These are phyloP conservation scores for Lentinula sp. DNA, from an alignment of 768 basidiomycete species.

Conservation along the genomic window DNA sequence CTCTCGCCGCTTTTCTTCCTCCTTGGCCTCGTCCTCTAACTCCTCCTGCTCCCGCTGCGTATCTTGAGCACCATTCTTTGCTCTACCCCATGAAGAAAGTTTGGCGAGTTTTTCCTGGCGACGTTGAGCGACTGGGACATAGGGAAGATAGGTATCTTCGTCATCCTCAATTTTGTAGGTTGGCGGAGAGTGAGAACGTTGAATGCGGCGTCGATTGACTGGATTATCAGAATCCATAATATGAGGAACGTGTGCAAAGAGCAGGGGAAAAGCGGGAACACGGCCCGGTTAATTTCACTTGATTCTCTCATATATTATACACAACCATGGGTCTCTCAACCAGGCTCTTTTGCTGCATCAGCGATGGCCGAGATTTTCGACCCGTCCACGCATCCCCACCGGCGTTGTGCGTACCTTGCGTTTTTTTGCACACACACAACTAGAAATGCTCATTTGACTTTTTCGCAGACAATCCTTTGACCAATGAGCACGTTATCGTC, in stretches of 20 bases:
- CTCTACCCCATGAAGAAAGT: constrained; percentile 56
- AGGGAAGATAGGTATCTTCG: constrained; percentile 71
- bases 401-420: constrained; percentile 47
- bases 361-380: constrained; percentile 40
- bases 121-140: constrained; percentile 82
- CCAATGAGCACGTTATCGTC: constrained; percentile 70
- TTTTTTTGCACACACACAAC: neutral
- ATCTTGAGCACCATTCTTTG: constrained; percentile 25
- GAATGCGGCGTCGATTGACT: constrained; percentile 45
- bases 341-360: neutral
- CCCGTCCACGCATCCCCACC: constrained; percentile 59
- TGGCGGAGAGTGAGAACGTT: constrained; percentile 54
- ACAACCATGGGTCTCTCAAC: neutral
- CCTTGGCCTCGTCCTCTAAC: constrained; percentile 67
- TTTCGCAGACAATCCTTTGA: constrained; percentile 70
- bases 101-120: constrained; percentile 77
- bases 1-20: constrained; percentile 73
- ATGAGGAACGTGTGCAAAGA: neutral
- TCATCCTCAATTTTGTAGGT: constrained; percentile 58
- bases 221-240: constrained; percentile 20
- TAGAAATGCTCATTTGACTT: neutral
- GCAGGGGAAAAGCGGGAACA: too few species aligned
- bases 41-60: constrained; percentile 44
- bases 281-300: neutral
- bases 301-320: neutral